Evolutionary conservation across 192 early-diverging fungal genomes (phyloP).

Genomic region (Glomus cerebriforme): DNA sequence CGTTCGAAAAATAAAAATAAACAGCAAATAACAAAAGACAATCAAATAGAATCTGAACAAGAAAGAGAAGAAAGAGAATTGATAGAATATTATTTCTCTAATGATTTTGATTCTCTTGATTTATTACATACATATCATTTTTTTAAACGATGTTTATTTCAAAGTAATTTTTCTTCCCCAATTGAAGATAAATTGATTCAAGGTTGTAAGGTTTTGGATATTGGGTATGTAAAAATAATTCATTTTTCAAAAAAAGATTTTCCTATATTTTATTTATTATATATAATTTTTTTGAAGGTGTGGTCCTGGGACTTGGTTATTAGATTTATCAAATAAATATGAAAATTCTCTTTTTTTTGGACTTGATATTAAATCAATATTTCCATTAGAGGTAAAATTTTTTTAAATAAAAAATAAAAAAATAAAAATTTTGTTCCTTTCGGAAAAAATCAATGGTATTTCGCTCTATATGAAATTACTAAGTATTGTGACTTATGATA

Average conservation of each 20-base stretch:
- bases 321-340: background rate
- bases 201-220: background rate
- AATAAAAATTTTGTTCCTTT: too few species aligned
- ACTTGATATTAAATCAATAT: background rate
- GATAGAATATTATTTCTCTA: background rate
- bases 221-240: background rate
- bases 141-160: background rate
- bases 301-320: background rate
- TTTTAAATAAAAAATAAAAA: background rate
- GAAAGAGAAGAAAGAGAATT: too few species aligned
- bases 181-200: background rate
- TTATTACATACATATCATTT: background rate
- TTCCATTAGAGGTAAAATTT: background rate
- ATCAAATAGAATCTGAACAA: too few species aligned
- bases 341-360: background rate
- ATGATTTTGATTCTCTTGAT: background rate
- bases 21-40: too few species aligned
- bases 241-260: background rate
- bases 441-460: too few species aligned
- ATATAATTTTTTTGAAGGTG: background rate
- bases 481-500: too few species aligned
- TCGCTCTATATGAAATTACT: too few species aligned
- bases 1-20: too few species aligned
- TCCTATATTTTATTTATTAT: too few species aligned
- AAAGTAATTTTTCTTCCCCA: background rate